Conservation (phyloP, 2,329 filamentous ascomycete species). For the Penicillium sp. region DNA sequence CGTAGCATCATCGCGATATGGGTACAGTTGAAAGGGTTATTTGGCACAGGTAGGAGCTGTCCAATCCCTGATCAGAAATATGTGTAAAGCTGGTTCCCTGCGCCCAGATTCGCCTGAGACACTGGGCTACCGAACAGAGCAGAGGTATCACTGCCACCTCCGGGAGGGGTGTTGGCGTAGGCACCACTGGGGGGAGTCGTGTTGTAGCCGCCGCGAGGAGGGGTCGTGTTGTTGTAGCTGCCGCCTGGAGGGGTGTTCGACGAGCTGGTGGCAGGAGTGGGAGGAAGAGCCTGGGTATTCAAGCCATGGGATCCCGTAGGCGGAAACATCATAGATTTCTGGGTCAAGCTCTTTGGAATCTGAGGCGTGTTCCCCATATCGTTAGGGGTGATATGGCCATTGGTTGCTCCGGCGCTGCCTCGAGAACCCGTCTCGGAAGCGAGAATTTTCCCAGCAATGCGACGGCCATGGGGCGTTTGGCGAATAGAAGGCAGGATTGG, state of each 20-base stretch:
- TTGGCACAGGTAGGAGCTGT: conserved; percentile 16
- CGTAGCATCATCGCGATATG: conserved; percentile 38
- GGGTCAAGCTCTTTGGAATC: conserved; percentile 29
- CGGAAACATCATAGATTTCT: conserved; percentile 22
- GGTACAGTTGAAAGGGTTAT: conserved; percentile 31
- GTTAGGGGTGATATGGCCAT: conserved; percentile 37
- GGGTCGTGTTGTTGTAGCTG: conserved; percentile 11
- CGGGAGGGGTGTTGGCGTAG: conserved; percentile 21
- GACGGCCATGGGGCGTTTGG: conserved; percentile 86
- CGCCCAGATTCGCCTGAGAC: conserved; percentile 25
- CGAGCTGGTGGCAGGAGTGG: conserved; percentile 16
- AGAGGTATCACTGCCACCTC: conserved; percentile 26
- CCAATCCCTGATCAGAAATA: conserved; percentile 29
- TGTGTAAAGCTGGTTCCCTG: conserved; percentile 28
- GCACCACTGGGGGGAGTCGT: conserved; percentile 5
- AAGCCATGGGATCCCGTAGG: conserved; percentile 25
- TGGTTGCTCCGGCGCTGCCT: conserved; percentile 30
- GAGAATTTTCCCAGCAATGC: conserved; percentile 82
- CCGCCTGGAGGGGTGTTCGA: conserved; percentile 26
- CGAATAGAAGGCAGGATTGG: conserved; percentile 79
- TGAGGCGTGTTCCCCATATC: conserved; percentile 33
- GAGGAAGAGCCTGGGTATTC: conserved; percentile 22
- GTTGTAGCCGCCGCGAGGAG: conserved; percentile 18
- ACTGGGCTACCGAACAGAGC: conserved; percentile 29
- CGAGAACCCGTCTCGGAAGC: conserved; percentile 43